A percentile compares a stretch with the other conserved stretches of the same genome.
phyloP scores from a whole-genome alignment of 2,329 filamentous ascomycete species.

The Cladosporium cucumerinum region DNA sequence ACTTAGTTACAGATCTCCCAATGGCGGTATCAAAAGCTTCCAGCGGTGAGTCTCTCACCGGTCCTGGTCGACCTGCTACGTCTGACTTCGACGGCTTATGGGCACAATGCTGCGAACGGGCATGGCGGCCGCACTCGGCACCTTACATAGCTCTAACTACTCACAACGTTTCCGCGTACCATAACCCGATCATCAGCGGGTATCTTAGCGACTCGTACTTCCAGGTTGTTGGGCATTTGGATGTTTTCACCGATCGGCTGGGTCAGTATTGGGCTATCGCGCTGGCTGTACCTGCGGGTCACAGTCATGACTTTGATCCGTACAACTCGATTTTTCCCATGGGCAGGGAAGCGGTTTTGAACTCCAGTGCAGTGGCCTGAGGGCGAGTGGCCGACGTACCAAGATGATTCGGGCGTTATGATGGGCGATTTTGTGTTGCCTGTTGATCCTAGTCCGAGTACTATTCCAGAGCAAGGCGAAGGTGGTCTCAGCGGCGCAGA shows the following conservation, averaged over 20 bases:
- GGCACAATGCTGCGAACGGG: background rate
- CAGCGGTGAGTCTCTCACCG: background rate
- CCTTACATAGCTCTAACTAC: background rate
- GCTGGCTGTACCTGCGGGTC: slow-evolving; percentile 45
- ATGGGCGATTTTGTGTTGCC: slow-evolving; percentile 19
- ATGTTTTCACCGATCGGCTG: slow-evolving; percentile 50
- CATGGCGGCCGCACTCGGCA: background rate
- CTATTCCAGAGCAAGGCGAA: slow-evolving; percentile 35
- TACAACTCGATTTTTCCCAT: slow-evolving; percentile 44
- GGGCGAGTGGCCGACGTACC: slow-evolving; percentile 38
- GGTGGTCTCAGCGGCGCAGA: slow-evolving; percentile 42
- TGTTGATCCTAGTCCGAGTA: slow-evolving; percentile 42
- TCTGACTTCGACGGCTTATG: background rate
- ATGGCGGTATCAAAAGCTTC: background rate
- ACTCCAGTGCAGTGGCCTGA: slow-evolving; percentile 48
- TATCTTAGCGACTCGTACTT: slow-evolving; percentile 29
- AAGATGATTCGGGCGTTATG: slow-evolving; percentile 45
- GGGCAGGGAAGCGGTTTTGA: slow-evolving; percentile 53
- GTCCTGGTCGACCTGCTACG: background rate
- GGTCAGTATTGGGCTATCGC: slow-evolving; percentile 54
- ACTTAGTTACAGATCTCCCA: background rate
- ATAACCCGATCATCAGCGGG: slow-evolving; percentile 42
- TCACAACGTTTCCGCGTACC: slow-evolving; percentile 21
- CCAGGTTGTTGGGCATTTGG: slow-evolving; percentile 55
- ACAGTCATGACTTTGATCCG: slow-evolving; percentile 32